phyloP scores from a whole-genome alignment of 345 rosid species.

The Gossypium stocksii region DNA sequence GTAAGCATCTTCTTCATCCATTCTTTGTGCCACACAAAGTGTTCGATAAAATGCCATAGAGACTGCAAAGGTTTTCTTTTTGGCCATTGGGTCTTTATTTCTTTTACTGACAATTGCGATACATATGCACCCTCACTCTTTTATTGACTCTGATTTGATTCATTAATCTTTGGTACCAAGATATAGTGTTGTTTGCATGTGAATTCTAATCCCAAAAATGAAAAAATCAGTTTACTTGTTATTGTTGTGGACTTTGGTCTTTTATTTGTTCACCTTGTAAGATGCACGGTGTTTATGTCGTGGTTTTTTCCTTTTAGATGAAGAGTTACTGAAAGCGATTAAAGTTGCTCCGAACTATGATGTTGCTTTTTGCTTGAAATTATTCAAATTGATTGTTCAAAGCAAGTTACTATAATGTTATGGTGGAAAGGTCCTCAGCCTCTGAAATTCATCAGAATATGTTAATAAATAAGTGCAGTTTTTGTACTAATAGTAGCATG shows the following conservation, averaged over 20 bases:
- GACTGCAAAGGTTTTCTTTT: background rate
- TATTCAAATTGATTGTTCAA: no score
- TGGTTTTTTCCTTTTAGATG: background rate
- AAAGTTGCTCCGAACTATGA: no score
- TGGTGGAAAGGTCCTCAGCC: no score
- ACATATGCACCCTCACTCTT: background rate
- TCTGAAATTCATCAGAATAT: slow-evolving; percentile 1
- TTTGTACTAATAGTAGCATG: slow-evolving; percentile 16
- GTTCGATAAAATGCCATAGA: slow-evolving; percentile 37
- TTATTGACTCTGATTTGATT: background rate
- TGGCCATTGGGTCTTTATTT: background rate
- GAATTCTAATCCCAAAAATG: background rate
- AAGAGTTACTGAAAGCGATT: no score
- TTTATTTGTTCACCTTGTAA: background rate
- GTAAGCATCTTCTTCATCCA: slow-evolving; percentile 26
- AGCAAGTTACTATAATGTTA: no score
- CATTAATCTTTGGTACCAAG: background rate
- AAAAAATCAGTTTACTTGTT: background rate
- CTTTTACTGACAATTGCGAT: background rate
- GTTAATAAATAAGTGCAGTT: background rate
- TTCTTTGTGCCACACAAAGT: slow-evolving; percentile 23
- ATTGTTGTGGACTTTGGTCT: background rate
- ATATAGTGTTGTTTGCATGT: background rate
- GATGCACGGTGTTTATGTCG: background rate
- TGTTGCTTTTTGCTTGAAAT: no score